phyloP scores from a whole-genome alignment of 768 basidiomycete genomes.

The Naganishia kalamii region DNA sequence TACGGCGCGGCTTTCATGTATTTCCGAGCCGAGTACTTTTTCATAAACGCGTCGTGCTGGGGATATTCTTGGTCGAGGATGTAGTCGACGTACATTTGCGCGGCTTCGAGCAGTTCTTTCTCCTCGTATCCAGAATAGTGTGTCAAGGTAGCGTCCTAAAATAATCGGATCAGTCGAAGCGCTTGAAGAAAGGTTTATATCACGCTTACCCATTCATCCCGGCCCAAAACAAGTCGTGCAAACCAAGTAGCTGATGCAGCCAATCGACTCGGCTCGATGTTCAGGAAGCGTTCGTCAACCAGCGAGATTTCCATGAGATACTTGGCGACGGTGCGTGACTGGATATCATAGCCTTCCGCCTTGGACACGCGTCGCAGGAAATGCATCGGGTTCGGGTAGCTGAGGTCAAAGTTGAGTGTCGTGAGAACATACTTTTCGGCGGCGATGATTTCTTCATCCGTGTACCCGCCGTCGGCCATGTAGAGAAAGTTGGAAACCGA shows the following conservation, averaged over 20 bases:
- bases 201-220: conserved; percentile 73
- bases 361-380: conserved; percentile 85
- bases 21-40: conserved; percentile 78
- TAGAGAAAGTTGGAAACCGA: conserved; percentile 71
- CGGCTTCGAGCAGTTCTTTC: conserved; percentile 68
- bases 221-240: conserved; percentile 68
- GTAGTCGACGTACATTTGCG: conserved; percentile 82
- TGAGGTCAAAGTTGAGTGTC: conserved; percentile 76
- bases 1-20: conserved; percentile 76
- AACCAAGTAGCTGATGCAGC: conserved; percentile 84
- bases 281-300: conserved; percentile 72
- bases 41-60: conserved; percentile 69
- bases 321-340: conserved; percentile 79
- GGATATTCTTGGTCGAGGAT: conserved; percentile 53
- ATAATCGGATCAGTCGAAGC: background rate
- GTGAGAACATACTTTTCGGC: conserved; percentile 84
- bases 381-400: conserved; percentile 80
- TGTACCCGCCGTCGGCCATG: conserved; percentile 71
- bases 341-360: conserved; percentile 82
- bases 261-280: conserved; percentile 66
- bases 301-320: conserved; percentile 81
- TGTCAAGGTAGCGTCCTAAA: conserved; percentile 70
- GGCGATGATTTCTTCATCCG: conserved; percentile 71
- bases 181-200: background rate
- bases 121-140: conserved; percentile 84